Evolutionary conservation across 331 rosid genomes (phyloP).

Genomic region (Quercus phellos): DNA sequence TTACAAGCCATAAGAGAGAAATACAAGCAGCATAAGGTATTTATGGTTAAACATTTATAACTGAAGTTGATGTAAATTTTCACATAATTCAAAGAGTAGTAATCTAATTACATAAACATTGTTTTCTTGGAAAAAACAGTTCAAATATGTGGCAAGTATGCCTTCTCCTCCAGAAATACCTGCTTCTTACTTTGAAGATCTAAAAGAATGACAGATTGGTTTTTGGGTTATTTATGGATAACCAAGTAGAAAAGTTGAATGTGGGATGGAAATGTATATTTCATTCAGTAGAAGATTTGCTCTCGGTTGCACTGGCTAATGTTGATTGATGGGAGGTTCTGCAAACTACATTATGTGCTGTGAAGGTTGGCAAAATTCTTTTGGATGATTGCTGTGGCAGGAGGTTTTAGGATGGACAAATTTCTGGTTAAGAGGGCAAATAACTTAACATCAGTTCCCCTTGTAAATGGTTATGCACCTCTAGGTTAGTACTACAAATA

Average conservation of each 20-base stretch:
- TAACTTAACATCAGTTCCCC: no score
- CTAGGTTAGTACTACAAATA: no score
- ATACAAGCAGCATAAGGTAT: slow-evolving; percentile 72
- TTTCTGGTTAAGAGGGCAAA: no score
- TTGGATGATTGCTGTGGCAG: neutral
- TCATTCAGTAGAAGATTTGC: no score
- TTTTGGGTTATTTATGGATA: neutral
- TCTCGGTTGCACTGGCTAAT: neutral
- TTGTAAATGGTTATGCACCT: no score
- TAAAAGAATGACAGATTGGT: neutral
- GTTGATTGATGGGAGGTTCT: neutral
- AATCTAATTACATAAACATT: neutral
- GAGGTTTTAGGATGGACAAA: no score
- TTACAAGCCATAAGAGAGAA: slow-evolving; percentile 62
- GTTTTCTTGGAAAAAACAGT: slow-evolving; percentile 33
- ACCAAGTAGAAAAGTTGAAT: neutral
- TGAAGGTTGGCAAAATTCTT: neutral
- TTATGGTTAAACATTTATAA: neutral
- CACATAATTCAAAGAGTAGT: neutral
- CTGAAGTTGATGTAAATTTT: neutral
- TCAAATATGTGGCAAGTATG: slow-evolving; percentile 45
- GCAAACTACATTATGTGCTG: neutral
- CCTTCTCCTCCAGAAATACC: slow-evolving; percentile 57
- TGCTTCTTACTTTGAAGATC: slow-evolving; percentile 25
- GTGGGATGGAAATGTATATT: neutral